A percentile compares a stretch with the other conserved stretches of the same genome.
These are phyloP conservation scores for Marchantia polymorpha DNA, from an alignment of 225 moss, liverwort and hornwort genomes.

Conservation along the genomic window DNA sequence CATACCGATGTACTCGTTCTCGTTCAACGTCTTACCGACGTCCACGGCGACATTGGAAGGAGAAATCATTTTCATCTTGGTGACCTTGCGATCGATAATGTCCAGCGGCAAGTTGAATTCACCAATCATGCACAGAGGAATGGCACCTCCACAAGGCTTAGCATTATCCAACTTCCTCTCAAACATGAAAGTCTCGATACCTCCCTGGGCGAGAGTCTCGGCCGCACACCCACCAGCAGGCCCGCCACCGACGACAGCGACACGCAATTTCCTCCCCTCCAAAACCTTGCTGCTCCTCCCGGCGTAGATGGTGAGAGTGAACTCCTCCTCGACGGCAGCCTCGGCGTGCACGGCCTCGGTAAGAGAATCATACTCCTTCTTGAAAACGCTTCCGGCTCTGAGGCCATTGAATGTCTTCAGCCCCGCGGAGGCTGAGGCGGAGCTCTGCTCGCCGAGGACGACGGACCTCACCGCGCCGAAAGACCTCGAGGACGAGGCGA, in stretches of 20 bases:
- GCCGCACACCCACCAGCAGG: conserved; percentile 93
- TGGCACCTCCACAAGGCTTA: conserved; percentile 74
- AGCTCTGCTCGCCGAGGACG: neutral
- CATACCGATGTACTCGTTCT: conserved; percentile 98
- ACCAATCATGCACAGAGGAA: conserved; percentile 82
- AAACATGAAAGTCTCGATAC: conserved; percentile 81
- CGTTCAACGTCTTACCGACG: conserved; percentile 82
- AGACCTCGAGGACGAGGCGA: conserved; percentile 1
- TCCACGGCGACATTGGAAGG: conserved; percentile 93
- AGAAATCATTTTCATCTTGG: conserved; percentile 99
- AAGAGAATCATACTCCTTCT: conserved; percentile 42
- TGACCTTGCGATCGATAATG: conserved; percentile 95
- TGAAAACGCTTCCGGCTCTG: conserved; percentile 38
- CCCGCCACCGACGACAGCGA: conserved; percentile 90
- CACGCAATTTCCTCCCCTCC: conserved; percentile 85
- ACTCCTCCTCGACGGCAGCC: conserved; percentile 34
- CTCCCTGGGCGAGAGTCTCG: conserved; percentile 70
- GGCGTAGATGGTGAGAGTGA: conserved; percentile 55
- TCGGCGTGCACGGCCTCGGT: conserved; percentile 35
- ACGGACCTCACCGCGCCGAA: conserved; percentile 10
- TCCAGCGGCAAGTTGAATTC: conserved; percentile 74
- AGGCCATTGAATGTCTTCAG: conserved; percentile 40
- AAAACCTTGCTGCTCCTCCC: conserved; percentile 59
- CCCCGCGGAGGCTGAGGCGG: neutral
- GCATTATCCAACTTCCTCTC: conserved; percentile 95